These are phyloP conservation scores for Penicillium frequentans DNA, from an alignment of 2,329 filamentous ascomycete species.

Conservation along the genomic window DNA sequence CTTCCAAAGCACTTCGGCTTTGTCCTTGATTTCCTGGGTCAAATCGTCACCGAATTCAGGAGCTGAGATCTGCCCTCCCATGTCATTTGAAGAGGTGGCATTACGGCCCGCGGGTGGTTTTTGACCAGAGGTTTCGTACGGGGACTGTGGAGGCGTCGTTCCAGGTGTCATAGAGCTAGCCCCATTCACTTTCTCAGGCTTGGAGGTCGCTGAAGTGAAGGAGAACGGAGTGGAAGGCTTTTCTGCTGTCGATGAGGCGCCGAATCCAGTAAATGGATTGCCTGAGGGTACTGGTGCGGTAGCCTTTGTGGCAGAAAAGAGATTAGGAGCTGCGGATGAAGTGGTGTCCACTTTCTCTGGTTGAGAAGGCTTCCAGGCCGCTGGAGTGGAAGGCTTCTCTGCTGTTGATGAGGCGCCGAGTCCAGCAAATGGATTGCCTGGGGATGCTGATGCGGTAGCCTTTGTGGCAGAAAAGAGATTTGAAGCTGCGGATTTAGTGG, in stretches of 20 bases:
- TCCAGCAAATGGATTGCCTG: background rate
- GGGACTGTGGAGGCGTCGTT: background rate
- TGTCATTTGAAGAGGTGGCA: background rate
- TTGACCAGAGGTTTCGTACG: background rate
- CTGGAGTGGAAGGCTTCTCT: background rate
- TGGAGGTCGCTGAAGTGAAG: slow-evolving; percentile 3
- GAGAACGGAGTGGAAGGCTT: slow-evolving; percentile 1
- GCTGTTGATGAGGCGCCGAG: slow-evolving; percentile 1
- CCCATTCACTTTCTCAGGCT: slow-evolving; percentile 7
- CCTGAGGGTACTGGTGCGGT: background rate
- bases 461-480: background rate
- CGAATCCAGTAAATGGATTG: background rate
- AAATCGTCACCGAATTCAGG: slow-evolving; percentile 19
- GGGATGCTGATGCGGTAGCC: background rate
- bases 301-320: background rate
- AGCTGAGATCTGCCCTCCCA: slow-evolving; percentile 5
- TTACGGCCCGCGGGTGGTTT: background rate
- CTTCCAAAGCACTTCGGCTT: slow-evolving; percentile 27
- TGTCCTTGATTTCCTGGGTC: slow-evolving; percentile 16
- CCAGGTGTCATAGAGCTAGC: no score
- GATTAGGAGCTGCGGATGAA: background rate
- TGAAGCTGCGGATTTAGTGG: background rate
- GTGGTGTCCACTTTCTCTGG: background rate
- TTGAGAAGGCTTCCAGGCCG: background rate
- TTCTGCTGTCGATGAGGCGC: background rate